phyloP scores from a whole-genome alignment of 257 asterid genomes.

The Petrea volubilis region DNA sequence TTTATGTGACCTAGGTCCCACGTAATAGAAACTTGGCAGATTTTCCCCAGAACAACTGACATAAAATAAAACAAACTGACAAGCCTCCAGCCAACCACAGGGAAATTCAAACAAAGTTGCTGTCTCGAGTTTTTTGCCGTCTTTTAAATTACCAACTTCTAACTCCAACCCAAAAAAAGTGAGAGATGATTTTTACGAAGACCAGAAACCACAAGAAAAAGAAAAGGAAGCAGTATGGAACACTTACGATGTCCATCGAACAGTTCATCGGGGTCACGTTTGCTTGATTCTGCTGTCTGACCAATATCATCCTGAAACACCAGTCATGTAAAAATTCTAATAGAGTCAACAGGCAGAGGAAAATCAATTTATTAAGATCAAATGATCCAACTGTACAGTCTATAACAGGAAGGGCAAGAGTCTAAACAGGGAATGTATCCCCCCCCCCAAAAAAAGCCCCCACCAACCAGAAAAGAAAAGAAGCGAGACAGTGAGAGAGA shows the following conservation, averaged over 20 bases:
- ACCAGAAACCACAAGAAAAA: too few relatives aligned
- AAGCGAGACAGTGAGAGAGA: neutral
- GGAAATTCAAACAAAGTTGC: neutral
- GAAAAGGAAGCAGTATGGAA: neutral
- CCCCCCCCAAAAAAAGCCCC: too few relatives aligned
- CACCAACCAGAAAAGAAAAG: too few relatives aligned
- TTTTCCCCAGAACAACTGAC: too few relatives aligned
- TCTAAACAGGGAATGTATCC: too few relatives aligned
- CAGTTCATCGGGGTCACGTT: constrained; percentile 35
- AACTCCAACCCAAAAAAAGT: neutral
- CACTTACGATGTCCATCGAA: constrained; percentile 60
- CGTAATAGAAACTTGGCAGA: too few relatives aligned
- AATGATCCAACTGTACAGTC: neutral
- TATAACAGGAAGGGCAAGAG: neutral
- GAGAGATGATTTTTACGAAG: constrained; percentile 7
- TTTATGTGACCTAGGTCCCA: too few relatives aligned
- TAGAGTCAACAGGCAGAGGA: constrained; percentile 8
- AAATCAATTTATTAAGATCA: neutral
- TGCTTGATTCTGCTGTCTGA: constrained; percentile 36
- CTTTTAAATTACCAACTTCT: too few relatives aligned
- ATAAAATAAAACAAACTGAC: too few relatives aligned
- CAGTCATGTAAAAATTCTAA: neutral
- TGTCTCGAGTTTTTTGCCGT: neutral
- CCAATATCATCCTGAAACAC: constrained; percentile 45
- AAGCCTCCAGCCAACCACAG: too few relatives aligned